A percentile compares a stretch with the other conserved stretches of the same genome.
Evolutionary conservation across 1,284 basidiomycete species (phyloP).

Genomic region (Coniophora puteana): DNA sequence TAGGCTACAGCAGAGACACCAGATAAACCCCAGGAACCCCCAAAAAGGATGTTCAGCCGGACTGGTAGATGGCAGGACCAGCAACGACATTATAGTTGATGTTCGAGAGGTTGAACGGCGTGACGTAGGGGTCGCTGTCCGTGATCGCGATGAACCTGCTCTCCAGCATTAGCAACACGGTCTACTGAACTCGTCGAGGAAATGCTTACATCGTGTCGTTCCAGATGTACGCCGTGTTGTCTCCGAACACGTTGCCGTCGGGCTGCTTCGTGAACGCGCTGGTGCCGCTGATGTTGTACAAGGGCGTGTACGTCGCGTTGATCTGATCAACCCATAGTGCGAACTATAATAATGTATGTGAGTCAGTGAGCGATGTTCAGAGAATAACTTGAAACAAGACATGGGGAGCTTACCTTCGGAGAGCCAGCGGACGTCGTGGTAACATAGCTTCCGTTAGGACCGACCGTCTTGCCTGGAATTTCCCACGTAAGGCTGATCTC

Average conservation of each 20-base stretch:
- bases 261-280: constrained; percentile 49
- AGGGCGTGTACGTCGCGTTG: constrained; percentile 59
- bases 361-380: too few species aligned
- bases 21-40: too few species aligned
- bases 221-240: constrained; percentile 32
- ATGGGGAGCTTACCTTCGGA: constrained; percentile 39
- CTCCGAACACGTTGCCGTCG: constrained; percentile 39
- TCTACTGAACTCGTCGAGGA: background rate
- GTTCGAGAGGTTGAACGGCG: constrained; percentile 55
- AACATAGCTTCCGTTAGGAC: constrained; percentile 49
- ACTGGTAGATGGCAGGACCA: constrained; percentile 49
- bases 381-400: constrained; percentile 1
- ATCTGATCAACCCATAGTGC: constrained; percentile 57
- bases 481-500: constrained; percentile 55
- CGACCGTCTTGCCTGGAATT: constrained; percentile 45
- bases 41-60: constrained; percentile 36
- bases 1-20: background rate
- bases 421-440: constrained; percentile 44
- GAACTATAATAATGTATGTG: constrained; percentile 19
- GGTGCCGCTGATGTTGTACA: constrained; percentile 40
- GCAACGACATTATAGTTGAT: constrained; percentile 57
- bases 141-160: constrained; percentile 51
- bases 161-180: too few species aligned
- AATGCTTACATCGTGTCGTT: constrained; percentile 46
- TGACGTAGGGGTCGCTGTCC: constrained; percentile 47